Percentiles rank a stretch among this genome's conserved stretches.
phyloP scores from a whole-genome alignment of 2,329 filamentous ascomycete species.

The Niveomyces coronatus region DNA sequence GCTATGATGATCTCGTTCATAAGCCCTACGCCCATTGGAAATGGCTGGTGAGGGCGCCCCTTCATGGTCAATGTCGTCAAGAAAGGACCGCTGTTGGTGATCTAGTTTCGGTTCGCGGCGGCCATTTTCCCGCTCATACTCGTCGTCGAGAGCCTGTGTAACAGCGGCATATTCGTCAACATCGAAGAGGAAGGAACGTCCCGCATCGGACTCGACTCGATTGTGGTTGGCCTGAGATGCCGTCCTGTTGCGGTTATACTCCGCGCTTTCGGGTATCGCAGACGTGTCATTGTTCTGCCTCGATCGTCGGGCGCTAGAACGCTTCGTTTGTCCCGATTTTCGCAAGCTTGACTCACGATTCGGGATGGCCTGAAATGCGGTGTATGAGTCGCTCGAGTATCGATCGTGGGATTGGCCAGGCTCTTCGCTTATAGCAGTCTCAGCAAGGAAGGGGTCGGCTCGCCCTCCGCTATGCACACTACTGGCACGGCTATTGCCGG shows the following conservation, averaged over 20 bases:
- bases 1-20: slow-evolving; percentile 37
- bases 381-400: slow-evolving; percentile 14
- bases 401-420: slow-evolving; percentile 22
- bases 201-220: slow-evolving; percentile 9
- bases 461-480: slow-evolving; percentile 27
- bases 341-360: slow-evolving; percentile 57
- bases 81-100: slow-evolving; percentile 1
- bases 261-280: slow-evolving; percentile 33
- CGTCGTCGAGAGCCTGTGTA: slow-evolving; percentile 18
- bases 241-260: slow-evolving; percentile 15
- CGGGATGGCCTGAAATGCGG: slow-evolving; percentile 48
- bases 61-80: slow-evolving; percentile 36
- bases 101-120: slow-evolving; percentile 15
- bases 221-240: slow-evolving; percentile 3
- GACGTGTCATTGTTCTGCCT: slow-evolving; percentile 36
- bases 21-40: slow-evolving; percentile 47
- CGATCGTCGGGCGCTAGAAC: slow-evolving; percentile 39
- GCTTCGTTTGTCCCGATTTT: slow-evolving; percentile 44
- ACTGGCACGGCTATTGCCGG: slow-evolving; percentile 28
- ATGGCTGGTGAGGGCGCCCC: slow-evolving; percentile 62
- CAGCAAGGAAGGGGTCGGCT: slow-evolving; percentile 40
- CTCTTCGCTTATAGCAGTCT: slow-evolving; percentile 47
- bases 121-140: slow-evolving; percentile 18
- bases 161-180: slow-evolving; percentile 11
- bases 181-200: slow-evolving; percentile 9